Base-by-base conservation (phyloP, 208 protist species). In the Leishmania arabica region DNA sequence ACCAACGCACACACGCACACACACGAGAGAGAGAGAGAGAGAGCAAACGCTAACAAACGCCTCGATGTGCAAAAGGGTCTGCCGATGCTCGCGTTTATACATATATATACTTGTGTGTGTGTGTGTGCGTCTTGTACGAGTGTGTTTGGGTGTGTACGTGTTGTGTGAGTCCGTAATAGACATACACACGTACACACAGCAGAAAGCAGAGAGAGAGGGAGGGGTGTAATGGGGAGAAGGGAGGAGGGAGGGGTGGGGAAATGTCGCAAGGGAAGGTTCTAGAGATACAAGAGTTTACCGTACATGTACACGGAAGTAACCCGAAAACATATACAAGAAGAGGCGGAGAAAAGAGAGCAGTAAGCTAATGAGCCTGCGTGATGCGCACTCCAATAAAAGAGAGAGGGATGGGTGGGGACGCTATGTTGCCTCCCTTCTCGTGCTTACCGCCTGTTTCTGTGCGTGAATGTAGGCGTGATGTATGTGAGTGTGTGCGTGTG, bases 251-350 rank as follows among this genome's bases (percentile, higher is more conserved):
- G 53, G n/a, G 34, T 27, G 31, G 27, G 31, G n/a, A 15, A 5
- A n/a, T 15, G 13, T 15, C 42, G 58, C 42, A 75, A 37, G 11
- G 17, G 34, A 34, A 40, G 45, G 37, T 11, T 53, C 24, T 73
- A 54, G 34, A 47, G 42, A 54, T 47, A n/a, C n/a, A 47, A 74
- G 37, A 47, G 21, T 74, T 74, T 54, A 58, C 71, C 71, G 58
- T 76, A 51, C n/a, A 75, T 75, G 31, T 69, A 56, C 49, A 69
- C 45, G 54, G 75, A 27, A 21, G 21, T 71, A 40, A n/a, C 17
- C 34, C 19, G 66, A 71, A 71, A 71, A 71, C 19, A 71, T 9
- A 71, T 34, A 71, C 24, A 27, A 47, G 40, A 51, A 70, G 42
- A 9, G 47, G 47, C 3, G 47, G 37, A 24, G 40, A 34, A 71